Conservation (phyloP, 108 stramenopile genomes). For the Skeletonema grethae region DNA sequence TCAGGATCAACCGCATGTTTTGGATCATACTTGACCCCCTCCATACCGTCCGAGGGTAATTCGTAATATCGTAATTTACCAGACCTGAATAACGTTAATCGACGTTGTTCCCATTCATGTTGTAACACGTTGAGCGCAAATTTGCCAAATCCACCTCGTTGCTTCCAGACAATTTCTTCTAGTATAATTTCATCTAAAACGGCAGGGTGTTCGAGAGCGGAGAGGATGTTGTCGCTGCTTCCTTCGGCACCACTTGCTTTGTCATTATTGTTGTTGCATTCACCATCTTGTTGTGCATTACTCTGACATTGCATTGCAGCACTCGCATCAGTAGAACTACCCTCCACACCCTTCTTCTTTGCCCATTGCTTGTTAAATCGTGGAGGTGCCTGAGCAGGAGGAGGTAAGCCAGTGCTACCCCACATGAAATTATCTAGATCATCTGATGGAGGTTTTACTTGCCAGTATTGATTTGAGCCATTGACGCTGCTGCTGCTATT, state of each 20-base stretch:
- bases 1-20: conserved; percentile 14
- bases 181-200: conserved; percentile 34
- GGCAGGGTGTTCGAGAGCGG: conserved; percentile 20
- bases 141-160: conserved; percentile 48
- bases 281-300: not conserved
- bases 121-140: conserved; percentile 34
- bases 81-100: conserved; percentile 32
- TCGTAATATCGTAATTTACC: conserved; percentile 42
- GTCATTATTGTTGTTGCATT: not conserved
- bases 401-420: conserved; percentile 23
- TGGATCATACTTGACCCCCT: conserved; percentile 22
- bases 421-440: conserved; percentile 36
- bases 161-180: conserved; percentile 54
- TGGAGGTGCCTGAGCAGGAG: not conserved
- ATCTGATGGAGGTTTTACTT: conserved; percentile 19
- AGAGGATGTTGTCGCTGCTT: conserved; percentile 32
- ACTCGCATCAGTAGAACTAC: not conserved
- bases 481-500: not conserved
- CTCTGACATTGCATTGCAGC: not conserved
- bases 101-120: conserved; percentile 50
- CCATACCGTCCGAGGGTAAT: conserved; percentile 13
- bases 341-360: conserved; percentile 11
- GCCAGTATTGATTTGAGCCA: not conserved
- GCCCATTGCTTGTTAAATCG: conserved; percentile 24
- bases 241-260: not conserved